Evolutionary conservation across 148 eudicot species (phyloP).

Genomic region (Rhododendron vialii): DNA sequence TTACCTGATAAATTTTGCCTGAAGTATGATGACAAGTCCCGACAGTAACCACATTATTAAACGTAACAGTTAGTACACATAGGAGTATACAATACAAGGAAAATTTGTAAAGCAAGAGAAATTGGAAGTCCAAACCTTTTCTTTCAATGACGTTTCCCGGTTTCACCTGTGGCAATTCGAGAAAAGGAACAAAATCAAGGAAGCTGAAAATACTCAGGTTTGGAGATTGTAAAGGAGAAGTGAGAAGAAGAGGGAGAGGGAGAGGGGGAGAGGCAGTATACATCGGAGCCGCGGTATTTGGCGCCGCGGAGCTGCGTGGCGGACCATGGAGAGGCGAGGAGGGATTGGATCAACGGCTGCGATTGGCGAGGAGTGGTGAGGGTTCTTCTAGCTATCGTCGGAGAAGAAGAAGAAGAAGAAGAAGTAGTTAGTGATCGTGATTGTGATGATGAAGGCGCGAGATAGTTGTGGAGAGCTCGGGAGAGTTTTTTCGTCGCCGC

Average conservation of each 20-base stretch:
- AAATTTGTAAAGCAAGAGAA: neutral
- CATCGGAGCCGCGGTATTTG: conserved; percentile 71
- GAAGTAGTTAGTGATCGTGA: neutral
- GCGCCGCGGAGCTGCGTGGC: conserved; percentile 63
- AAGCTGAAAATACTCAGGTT: neutral
- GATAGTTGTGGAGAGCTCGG: neutral
- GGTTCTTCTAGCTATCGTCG: conserved; percentile 10
- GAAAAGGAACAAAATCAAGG: neutral
- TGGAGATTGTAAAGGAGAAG: neutral
- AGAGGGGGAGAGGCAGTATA: neutral
- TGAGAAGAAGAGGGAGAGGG: neutral
- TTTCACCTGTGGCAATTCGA: conserved; percentile 50
- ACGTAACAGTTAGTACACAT: neutral
- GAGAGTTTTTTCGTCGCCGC: neutral
- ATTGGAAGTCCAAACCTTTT: conserved; percentile 46
- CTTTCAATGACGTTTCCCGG: conserved; percentile 66
- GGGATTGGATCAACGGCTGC: conserved; percentile 1
- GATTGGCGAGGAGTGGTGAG: neutral
- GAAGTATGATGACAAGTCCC: conserved; percentile 9
- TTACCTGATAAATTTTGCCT: conserved; percentile 79
- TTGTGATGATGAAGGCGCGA: neutral
- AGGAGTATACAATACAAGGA: neutral
- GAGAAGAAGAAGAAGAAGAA: neutral
- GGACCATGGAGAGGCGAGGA: conserved; percentile 45
- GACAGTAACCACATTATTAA: neutral